phyloP scores from a whole-genome alignment of 805 yeast genomes.

The Kodamaea kakaduensis region DNA sequence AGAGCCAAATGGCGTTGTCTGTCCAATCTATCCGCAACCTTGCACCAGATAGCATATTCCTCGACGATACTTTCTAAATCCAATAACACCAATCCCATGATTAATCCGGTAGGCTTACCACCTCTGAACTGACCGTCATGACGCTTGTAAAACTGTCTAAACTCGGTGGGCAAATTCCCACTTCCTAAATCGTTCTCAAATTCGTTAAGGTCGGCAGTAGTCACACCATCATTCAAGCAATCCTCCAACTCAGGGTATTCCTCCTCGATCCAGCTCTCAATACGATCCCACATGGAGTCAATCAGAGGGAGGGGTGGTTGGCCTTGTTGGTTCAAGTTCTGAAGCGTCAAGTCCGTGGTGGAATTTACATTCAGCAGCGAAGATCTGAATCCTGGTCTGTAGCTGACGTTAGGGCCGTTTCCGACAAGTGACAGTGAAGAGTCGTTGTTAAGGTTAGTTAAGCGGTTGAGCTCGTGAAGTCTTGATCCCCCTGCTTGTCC shows the following conservation, averaged over 20 bases:
- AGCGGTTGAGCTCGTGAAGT: conserved; percentile 32
- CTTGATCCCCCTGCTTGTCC: conserved; percentile 26
- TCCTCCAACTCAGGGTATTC: conserved; percentile 46
- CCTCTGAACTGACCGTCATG: conserved; percentile 46
- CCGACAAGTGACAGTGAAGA: conserved; percentile 28
- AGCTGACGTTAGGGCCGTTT: conserved; percentile 24
- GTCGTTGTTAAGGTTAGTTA: conserved; percentile 20
- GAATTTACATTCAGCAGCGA: conserved; percentile 32
- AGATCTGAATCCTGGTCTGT: conserved; percentile 43
- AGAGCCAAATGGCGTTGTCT: conserved; percentile 30
- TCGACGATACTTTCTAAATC: conserved; percentile 42
- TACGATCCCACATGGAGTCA: conserved; percentile 42
- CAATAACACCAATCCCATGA: conserved; percentile 40
- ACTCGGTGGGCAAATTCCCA: conserved; percentile 41
- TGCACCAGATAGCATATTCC: conserved; percentile 40
- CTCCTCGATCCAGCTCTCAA: conserved; percentile 41
- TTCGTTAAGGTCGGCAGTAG: conserved; percentile 44
- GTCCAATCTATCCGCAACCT: conserved; percentile 39
- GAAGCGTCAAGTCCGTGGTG: conserved; percentile 38
- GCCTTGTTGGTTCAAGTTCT: conserved; percentile 43
- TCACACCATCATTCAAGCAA: conserved; percentile 39
- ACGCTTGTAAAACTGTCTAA: conserved; percentile 42
- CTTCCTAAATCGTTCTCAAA: conserved; percentile 42
- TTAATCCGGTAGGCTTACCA: conserved; percentile 43
- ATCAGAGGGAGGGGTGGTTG: conserved; percentile 46